Conservation (phyloP, 1,284 basidiomycete species). For the Cryptococcus hybrid region DNA sequence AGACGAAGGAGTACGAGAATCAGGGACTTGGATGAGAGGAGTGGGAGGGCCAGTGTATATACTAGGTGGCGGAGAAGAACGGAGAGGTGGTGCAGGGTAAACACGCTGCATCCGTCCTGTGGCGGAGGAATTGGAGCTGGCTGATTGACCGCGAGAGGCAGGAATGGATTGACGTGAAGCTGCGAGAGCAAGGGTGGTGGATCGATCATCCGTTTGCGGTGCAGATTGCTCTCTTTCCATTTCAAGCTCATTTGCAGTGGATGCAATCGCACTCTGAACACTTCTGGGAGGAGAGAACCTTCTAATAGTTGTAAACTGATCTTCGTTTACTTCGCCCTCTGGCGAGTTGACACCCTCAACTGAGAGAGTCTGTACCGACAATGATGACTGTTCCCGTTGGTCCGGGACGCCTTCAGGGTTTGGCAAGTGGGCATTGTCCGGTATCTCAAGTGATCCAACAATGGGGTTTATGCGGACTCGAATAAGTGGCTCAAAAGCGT, state of each 20-base stretch:
- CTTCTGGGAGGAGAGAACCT: not conserved
- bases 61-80: not conserved
- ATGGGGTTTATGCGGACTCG: not conserved
- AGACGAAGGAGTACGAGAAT: no score
- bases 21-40: not conserved
- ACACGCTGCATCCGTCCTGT: not conserved
- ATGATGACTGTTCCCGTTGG: no score
- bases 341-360: no score
- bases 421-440: no score
- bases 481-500: constrained; percentile 1
- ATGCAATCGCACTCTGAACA: not conserved
- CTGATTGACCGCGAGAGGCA: not conserved
- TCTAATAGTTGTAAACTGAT: no score
- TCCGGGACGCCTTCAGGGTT: no score
- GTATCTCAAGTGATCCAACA: no score
- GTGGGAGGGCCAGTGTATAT: not conserved
- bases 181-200: not conserved
- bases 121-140: not conserved
- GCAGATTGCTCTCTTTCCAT: not conserved
- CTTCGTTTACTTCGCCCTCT: no score
- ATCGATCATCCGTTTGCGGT: not conserved
- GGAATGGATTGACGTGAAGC: not conserved
- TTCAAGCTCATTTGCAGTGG: not conserved
- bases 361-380: no score
- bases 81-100: constrained; percentile 2